Conservation (phyloP, 495 filamentous ascomycete genomes). For the Choiromyces venosus region DNA sequence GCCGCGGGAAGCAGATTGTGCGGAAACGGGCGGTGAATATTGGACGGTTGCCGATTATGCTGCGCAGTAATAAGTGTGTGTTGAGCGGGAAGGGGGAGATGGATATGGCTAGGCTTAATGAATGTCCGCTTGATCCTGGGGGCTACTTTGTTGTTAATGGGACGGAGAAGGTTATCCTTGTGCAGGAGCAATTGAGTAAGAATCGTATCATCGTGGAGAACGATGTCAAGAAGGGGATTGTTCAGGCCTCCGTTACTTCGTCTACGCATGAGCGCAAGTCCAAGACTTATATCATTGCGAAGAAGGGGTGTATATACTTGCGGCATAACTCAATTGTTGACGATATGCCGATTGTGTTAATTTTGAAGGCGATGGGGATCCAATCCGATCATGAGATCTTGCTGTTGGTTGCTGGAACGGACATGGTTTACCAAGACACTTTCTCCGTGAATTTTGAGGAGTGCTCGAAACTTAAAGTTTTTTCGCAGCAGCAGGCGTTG, state of each 20-base stretch:
- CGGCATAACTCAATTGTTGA: constrained; percentile 91
- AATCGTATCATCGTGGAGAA: constrained; percentile 96
- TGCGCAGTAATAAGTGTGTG: constrained; percentile 87
- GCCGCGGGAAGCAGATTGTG: constrained; percentile 65
- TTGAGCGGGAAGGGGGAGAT: constrained; percentile 70
- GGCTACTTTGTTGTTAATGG: constrained; percentile 89
- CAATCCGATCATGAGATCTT: constrained; percentile 91
- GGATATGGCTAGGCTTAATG: constrained; percentile 80
- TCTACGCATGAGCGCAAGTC: constrained; percentile 95
- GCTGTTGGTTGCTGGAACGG: constrained; percentile 75
- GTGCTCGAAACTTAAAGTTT: constrained; percentile 68
- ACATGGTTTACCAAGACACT: constrained; percentile 81
- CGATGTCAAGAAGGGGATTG: constrained; percentile 78
- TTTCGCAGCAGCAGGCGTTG: constrained; percentile 88
- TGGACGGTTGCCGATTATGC: constrained; percentile 90
- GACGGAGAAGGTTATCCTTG: constrained; percentile 93
- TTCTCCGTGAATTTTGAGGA: constrained; percentile 95
- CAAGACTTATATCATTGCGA: constrained; percentile 88
- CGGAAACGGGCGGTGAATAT: constrained; percentile 66
- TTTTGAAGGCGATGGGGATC: constrained; percentile 89
- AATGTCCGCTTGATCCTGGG: constrained; percentile 92
- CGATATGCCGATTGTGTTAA: constrained; percentile 82
- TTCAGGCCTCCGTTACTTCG: constrained; percentile 93
- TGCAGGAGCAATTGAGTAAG: constrained; percentile 97
- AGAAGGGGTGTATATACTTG: constrained; percentile 82